Percentiles rank a stretch among this genome's conserved stretches.
phyloP scores from a whole-genome alignment of 1,284 basidiomycete genomes.

The Rhizoctonia solani region DNA sequence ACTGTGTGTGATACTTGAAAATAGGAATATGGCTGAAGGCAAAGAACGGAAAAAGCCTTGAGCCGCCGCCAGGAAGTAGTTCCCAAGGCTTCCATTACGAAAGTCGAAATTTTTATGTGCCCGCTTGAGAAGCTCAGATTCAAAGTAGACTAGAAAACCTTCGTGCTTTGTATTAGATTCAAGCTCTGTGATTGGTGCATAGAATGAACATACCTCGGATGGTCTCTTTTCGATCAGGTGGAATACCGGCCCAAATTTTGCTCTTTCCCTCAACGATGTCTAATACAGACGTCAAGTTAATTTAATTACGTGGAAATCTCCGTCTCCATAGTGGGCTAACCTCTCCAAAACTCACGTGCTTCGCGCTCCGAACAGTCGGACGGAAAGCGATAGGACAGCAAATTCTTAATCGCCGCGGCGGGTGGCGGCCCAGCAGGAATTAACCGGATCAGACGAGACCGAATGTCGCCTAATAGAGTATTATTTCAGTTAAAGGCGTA shows the following conservation, averaged over 20 bases:
- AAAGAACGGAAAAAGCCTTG: conserved; percentile 86
- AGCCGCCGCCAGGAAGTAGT: conserved; percentile 86
- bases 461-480: conserved; percentile 65
- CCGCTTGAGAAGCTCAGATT: conserved; percentile 81
- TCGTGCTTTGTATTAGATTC: conserved; percentile 18
- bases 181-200: not conserved
- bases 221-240: conserved; percentile 88
- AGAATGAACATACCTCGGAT: conserved; percentile 64
- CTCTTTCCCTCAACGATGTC: conserved; percentile 92
- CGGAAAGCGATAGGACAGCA: conserved; percentile 83
- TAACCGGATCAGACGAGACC: conserved; percentile 78
- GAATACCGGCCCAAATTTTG: conserved; percentile 84
- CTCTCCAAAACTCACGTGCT: conserved; percentile 86
- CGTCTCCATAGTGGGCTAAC: not conserved
- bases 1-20: conserved; percentile 88
- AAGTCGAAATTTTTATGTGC: conserved; percentile 94
- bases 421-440: conserved; percentile 68
- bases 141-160: conserved; percentile 91
- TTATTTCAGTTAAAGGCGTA: not conserved
- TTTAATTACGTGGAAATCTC: not conserved
- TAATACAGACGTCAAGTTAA: not conserved
- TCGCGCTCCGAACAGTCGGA: conserved; percentile 66
- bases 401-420: conserved; percentile 68
- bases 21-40: conserved; percentile 93
- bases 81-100: conserved; percentile 83